Percentiles rank a stretch among this genome's conserved stretches.
Evolutionary conservation across 2,329 filamentous ascomycete species (phyloP).

Genomic region (Trichoderma atroviride): DNA sequence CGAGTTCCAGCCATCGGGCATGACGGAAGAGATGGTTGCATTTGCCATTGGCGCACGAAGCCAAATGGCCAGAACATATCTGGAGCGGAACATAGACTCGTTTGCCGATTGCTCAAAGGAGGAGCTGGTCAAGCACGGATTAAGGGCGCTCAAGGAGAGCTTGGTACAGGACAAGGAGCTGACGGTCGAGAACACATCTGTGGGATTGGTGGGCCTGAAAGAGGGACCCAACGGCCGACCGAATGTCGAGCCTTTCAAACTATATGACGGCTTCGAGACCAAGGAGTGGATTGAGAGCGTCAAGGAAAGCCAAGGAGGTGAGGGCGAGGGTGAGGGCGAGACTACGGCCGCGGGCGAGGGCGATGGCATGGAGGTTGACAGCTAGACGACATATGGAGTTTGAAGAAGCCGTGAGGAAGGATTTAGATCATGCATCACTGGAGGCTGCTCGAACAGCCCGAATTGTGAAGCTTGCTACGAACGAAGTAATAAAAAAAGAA

Average conservation of each 20-base stretch:
- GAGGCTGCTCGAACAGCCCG: conserved; percentile 36
- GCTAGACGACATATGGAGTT: conserved; percentile 33
- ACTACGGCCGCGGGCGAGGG: conserved; percentile 35
- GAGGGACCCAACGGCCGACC: conserved; percentile 48
- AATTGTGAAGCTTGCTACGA: conserved; percentile 19
- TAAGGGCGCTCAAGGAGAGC: conserved; percentile 91
- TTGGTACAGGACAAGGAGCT: conserved; percentile 96
- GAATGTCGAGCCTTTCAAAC: conserved; percentile 77
- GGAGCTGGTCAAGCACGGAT: conserved; percentile 86
- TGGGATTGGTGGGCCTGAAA: conserved; percentile 75
- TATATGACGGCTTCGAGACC: conserved; percentile 88
- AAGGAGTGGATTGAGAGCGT: conserved; percentile 81
- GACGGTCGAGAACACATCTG: conserved; percentile 93
- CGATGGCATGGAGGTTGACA: conserved; percentile 44
- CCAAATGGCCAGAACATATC: conserved; percentile 97
- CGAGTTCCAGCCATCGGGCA: conserved; percentile 94
- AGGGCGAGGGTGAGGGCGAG: conserved; percentile 44
- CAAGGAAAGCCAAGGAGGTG: conserved; percentile 53
- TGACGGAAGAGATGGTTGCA: conserved; percentile 96
- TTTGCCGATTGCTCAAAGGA: conserved; percentile 78
- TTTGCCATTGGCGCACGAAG: conserved; percentile 94
- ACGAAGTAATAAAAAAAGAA: conserved; percentile 22
- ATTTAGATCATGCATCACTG: conserved; percentile 44
- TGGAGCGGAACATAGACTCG: conserved; percentile 86
- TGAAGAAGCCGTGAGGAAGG: conserved; percentile 28